Evolutionary conservation across 2,329 filamentous ascomycete genomes (phyloP), one percentile per base, ranked within the genome.

Genomic region (Colletotrichum tropicicola): DNA sequence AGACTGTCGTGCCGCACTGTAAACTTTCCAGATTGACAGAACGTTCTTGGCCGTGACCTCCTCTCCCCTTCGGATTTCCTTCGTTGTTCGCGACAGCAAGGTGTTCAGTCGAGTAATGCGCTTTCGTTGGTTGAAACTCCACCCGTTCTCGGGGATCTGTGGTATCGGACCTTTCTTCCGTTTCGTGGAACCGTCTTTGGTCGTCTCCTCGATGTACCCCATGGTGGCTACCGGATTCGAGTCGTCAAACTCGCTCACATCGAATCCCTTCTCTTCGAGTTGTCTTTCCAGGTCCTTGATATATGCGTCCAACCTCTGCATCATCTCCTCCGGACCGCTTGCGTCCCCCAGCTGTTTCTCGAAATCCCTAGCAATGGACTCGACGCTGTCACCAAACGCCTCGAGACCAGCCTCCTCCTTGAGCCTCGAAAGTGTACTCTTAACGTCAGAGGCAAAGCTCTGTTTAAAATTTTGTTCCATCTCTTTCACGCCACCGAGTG

Each of bases 1-100:
- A 6, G 76, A 72, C 13, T 75, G 74, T 10, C 84, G 78, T 3
- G 83, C 82, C 0, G 77, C 75, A 48, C 80, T 79, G 70, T 89
- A 89, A 10, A 77, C 76, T 65, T 81, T 83, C 81, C 86, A 89
- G 5, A 80, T 75, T 1, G 75, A 73, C 25, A 73, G 73, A 19
- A 83, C 74, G 4, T 76, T 77, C 66, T 74, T 79, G 17, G 71
- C 71, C 5, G 70, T 58, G 10, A 60, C 39, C n/a, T 58, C 52
- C 28, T 68, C 66, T 12, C 70, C 70, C 19, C 72, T 71, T n/a
- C 70, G 70, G 43, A 74, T 55, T 23, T 78, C 69, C 25, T 71
- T 71, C 9, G 69, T 70, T 10, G 75, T 72, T 8, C 71, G 71
- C 0, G 70, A 67, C 5, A 82, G 64, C 4, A 70, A 59, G 0